These are phyloP conservation scores for Boletus rex-veris DNA, from an alignment of 768 basidiomycete species.

Conservation along the genomic window DNA sequence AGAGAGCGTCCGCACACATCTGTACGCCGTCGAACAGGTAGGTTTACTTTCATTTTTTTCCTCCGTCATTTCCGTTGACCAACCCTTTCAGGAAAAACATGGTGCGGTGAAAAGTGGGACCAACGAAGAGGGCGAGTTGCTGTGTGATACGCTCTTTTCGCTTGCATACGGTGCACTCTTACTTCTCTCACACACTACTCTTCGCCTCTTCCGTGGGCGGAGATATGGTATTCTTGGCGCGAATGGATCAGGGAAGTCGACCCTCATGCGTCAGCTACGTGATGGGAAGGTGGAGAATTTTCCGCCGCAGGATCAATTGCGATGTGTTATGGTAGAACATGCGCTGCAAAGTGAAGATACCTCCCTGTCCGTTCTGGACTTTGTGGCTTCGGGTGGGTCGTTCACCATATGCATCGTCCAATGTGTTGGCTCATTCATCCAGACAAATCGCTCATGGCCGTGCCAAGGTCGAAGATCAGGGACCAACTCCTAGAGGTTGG, in stretches of 20 bases:
- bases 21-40: conserved; percentile 73
- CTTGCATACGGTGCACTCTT: conserved; percentile 93
- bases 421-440: conserved; percentile 6
- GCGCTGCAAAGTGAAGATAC: conserved; percentile 92
- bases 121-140: conserved; percentile 75
- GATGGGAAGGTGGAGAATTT: conserved; percentile 97
- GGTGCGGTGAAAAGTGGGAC: conserved; percentile 39
- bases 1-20: conserved; percentile 66
- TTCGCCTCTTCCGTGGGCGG: conserved; percentile 84
- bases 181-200: conserved; percentile 88
- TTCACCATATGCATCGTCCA: conserved; percentile 5
- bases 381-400: conserved; percentile 74
- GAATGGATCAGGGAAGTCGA: conserved; percentile 97
- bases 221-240: conserved; percentile 94
- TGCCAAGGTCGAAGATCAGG: conserved; percentile 69
- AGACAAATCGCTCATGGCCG: conserved; percentile 67
- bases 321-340: conserved; percentile 97
- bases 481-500: conserved; percentile 84
- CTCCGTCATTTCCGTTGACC: conserved; percentile 5
- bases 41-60: conserved; percentile 13
- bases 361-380: conserved; percentile 78
- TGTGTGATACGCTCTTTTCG: conserved; percentile 93
- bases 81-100: conserved; percentile 52
- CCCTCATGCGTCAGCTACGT: conserved; percentile 91
- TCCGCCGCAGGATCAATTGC: conserved; percentile 80